A percentile compares a stretch with the other conserved stretches of the same genome.
Conservation (phyloP, 345 rosid species). For the Lumnitzera racemosa region DNA sequence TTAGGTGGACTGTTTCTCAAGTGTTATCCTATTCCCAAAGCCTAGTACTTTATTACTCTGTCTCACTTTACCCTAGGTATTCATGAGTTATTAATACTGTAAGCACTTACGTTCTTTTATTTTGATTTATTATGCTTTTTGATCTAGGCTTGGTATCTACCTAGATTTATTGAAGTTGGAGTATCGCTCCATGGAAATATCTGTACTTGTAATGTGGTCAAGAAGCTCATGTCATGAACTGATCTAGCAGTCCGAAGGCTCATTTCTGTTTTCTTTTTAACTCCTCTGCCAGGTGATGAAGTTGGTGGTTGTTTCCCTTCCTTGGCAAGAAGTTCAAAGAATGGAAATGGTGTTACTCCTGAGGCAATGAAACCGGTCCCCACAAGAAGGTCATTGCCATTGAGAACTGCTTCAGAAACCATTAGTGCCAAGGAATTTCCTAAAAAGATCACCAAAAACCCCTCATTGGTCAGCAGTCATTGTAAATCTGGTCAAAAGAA, state of each 20-base stretch:
- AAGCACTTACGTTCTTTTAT: no score
- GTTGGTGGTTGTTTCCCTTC: conserved; percentile 36
- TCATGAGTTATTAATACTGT: no score
- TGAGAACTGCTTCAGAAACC: conserved; percentile 25
- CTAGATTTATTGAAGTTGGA: no score
- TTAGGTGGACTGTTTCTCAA: no score
- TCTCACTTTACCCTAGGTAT: no score
- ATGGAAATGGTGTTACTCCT: conserved; percentile 33
- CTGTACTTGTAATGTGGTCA: no score
- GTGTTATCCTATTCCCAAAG: no score
- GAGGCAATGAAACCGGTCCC: conserved; percentile 47
- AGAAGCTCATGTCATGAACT: no score
- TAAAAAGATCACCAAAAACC: conserved; percentile 25
- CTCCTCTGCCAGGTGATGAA: conserved; percentile 44
- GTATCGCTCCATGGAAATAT: no score
- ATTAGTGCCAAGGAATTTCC: conserved; percentile 33
- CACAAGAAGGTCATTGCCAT: conserved; percentile 50
- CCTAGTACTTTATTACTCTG: no score
- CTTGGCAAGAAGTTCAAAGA: conserved; percentile 32
- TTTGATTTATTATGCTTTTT: no score
- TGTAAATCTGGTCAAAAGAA: conserved; percentile 21
- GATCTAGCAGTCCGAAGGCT: not conserved
- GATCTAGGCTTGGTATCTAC: no score
- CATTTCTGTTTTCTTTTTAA: conserved; percentile 13
- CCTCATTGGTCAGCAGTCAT: conserved; percentile 12